Base-by-base conservation (phyloP, 768 basidiomycete species). In the Lentinus brumalis region DNA sequence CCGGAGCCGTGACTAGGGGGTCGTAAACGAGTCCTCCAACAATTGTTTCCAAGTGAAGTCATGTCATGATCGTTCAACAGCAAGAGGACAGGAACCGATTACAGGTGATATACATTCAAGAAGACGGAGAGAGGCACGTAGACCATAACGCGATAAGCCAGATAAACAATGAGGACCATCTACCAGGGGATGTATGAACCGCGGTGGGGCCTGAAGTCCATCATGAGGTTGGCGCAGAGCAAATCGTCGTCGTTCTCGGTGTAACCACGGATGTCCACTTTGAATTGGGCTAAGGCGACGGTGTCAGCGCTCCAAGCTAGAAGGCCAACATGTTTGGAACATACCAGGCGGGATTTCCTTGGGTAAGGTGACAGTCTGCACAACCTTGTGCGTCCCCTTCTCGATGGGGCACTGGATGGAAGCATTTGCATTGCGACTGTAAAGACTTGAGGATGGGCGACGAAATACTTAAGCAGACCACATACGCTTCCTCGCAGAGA, bases 401-500 rank as follows among this genome's bases (percentile, higher is more conserved):
- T 87, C 67, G 18, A 98, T 87, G 2, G 97, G 97, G 73, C 97
- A 98, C 70, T 90, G 85, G 16, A 98, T 76, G 30, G 79, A 81
- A 5, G 87, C 83, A 66, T 98, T 86, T 16, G 88, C 88, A 30
- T 87, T 85, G 56, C 82, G 82, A 35, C 96, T 96, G 66, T 9
- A 47, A 11, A 9, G 4, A 31, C 30, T 53, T 41, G 9, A 42
- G 21, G 11, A 12, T 4, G 10, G 9, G 14, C 29, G 46, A 26
- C 11, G 1, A n/a, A 9, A 45, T 18, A 15, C 10, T 18, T 2
- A 26, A 29, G 26, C 44, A 14, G 4, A 21, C 44, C 4, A 85
- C 95, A 69, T 79, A 97, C 92, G 95, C 94, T 76, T 98, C 96
- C 61, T 96, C 82, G 71, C 96, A 98, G 35, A 98, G 75, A 65